Evolutionary conservation across 345 rosid genomes (phyloP).

Genomic region (Eucalyptus caleyi): DNA sequence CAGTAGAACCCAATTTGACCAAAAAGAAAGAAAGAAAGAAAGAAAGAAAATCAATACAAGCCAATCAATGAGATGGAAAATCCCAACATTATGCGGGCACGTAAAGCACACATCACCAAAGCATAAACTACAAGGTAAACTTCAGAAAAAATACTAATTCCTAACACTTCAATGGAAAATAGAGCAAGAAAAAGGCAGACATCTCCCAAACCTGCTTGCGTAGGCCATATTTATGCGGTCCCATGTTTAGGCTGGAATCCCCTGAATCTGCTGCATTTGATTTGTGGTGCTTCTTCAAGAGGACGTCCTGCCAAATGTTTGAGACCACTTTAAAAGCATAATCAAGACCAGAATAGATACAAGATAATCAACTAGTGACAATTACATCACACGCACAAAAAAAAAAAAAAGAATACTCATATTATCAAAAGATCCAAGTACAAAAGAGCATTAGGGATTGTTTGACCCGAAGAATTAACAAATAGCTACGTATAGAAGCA

Average conservation of each 20-base stretch:
- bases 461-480: neutral
- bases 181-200: neutral
- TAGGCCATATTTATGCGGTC: constrained; percentile 28
- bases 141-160: neutral
- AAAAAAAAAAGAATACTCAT: neutral
- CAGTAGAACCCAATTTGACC: neutral
- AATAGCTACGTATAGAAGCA: neutral
- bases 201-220: constrained; percentile 32
- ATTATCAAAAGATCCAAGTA: neutral
- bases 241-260: constrained; percentile 2
- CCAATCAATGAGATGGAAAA: neutral
- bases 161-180: neutral
- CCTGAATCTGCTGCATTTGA: constrained; percentile 4
- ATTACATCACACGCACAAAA: neutral
- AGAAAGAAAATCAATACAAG: neutral
- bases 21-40: no score
- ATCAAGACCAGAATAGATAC: neutral
- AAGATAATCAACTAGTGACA: neutral
- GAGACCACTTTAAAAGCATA: neutral
- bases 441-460: neutral
- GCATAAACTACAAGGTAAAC: neutral
- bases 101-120: neutral
- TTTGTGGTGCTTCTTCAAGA: constrained; percentile 18
- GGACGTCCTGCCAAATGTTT: constrained; percentile 14
- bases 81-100: neutral